A percentile compares a stretch with the other conserved stretches of the same genome.
Evolutionary conservation across 129 eudicot genomes (phyloP).

Genomic region (Centella asiatica): DNA sequence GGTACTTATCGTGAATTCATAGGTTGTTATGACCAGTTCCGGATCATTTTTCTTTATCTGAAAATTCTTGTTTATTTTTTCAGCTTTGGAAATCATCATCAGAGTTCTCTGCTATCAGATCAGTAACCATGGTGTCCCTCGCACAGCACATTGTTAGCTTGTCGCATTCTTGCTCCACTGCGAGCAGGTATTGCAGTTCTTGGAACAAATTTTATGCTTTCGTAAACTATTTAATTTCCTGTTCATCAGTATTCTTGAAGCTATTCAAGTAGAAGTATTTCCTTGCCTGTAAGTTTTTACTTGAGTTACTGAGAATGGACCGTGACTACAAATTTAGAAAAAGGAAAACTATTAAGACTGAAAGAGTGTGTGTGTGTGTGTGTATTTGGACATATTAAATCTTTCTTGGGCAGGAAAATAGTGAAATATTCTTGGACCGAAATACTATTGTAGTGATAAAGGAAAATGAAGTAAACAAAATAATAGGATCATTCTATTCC

Average conservation of each 20-base stretch:
- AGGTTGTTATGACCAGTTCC: conserved; percentile 3
- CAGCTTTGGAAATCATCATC: conserved; percentile 97
- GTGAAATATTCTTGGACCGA: too few species aligned
- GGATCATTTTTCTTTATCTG: conserved; percentile 14
- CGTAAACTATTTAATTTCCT: not conserved
- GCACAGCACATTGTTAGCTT: conserved; percentile 89
- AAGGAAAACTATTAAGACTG: too few species aligned
- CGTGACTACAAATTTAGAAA: not conserved
- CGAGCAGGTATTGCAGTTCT: conserved; percentile 60
- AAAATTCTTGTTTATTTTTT: conserved; percentile 20
- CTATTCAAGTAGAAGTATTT: not conserved
- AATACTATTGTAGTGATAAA: too few species aligned
- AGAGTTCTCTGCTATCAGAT: conserved; percentile 89
- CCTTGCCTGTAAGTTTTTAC: not conserved
- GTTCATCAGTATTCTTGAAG: not conserved
- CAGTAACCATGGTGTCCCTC: conserved; percentile 88
- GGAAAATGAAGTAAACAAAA: too few species aligned
- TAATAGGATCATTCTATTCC: not conserved
- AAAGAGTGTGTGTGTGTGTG: too few species aligned
- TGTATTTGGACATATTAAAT: too few species aligned
- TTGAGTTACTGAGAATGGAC: not conserved
- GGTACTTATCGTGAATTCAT: conserved; percentile 33
- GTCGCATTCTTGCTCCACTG: conserved; percentile 65
- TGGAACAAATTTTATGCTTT: not conserved
- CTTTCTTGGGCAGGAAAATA: too few species aligned